Evolutionary conservation across 2,329 filamentous ascomycete species (phyloP), one percentile per base, ranked within the genome.

Genomic region (Microcyclospora pomicola): DNA sequence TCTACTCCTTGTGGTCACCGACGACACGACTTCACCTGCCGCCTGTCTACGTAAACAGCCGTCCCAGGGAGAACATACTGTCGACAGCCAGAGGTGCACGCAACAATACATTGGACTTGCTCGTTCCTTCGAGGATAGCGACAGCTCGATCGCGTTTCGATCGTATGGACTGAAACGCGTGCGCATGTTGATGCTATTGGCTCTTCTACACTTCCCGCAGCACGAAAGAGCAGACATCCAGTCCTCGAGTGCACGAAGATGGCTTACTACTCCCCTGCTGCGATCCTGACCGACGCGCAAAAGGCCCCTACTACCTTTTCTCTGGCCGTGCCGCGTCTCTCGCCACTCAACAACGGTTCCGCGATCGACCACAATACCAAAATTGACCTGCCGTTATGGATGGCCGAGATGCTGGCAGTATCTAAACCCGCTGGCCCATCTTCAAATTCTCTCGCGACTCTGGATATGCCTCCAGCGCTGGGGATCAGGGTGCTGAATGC

Each of bases 251-350:
- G 59, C 52, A 47, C 45, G 12, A n/a, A n/a, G n/a, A 67, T 67
- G 64, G 50, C 80, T 29, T 92, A 92, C 67, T 92, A 91, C 67
- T 79, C 86, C 58, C 74, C 88, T 41, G 80, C 87, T 51, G 72
- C 81, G 43, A 91, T 92, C 63, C 71, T 91, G 33, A 91, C 84
- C 9, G 83, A 91, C 59, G 77, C 82, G 35, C 84, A 87, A 78
- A 96, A 95, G 82, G 75, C 95, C 27, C 88, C 91, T 31, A 94
- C 87, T 66, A 92, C 82, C 36, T 95, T 96, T 63, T 82, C 94
- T 55, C 74, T 95, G 54, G 82, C 88, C 42, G 79, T 94, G 27
- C 81, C 86, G 14, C 78, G 82, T 40, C 74, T 96, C 33, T 87
- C 87, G 49, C 85, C 93, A 59, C 72, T 98, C 42, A 88, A 84